Conservation (phyloP, 1,284 basidiomycete species). For the Anthracocystis setariae region DNA sequence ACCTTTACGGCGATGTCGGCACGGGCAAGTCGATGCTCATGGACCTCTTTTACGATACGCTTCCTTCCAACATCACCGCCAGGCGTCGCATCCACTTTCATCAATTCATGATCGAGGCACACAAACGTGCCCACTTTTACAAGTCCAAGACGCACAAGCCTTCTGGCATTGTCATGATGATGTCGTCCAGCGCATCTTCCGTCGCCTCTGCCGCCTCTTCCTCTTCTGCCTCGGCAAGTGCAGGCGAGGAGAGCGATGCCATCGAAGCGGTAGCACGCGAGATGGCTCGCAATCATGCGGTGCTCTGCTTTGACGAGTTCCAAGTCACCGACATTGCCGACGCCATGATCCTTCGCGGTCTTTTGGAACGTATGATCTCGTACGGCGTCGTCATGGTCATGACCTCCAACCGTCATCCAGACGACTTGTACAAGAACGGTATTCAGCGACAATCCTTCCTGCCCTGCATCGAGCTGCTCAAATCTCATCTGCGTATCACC, state of each 20-base stretch:
- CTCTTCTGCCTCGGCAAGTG: conserved; percentile 4
- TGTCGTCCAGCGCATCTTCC: conserved; percentile 25
- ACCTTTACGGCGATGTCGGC: conserved; percentile 96
- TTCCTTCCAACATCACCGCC: conserved; percentile 78
- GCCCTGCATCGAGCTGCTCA: conserved; percentile 93
- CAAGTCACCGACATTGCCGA: conserved; percentile 99
- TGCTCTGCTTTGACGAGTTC: conserved; percentile 98
- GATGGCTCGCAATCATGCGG: conserved; percentile 75
- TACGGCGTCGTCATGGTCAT: conserved; percentile 93
- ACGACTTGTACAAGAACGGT: conserved; percentile 98
- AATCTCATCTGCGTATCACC: conserved; percentile 83
- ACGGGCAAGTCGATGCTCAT: conserved; percentile 96
- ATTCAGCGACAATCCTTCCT: conserved; percentile 97
- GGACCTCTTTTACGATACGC: conserved; percentile 91
- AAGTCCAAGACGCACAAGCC: conserved; percentile 62
- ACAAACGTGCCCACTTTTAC: conserved; percentile 85
- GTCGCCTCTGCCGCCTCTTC: conserved; percentile 9
- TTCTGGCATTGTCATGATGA: conserved; percentile 64
- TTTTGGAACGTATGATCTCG: conserved; percentile 84
- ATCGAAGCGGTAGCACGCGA: conserved; percentile 89
- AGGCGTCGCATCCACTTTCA: conserved; percentile 90
- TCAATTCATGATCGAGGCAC: conserved; percentile 95
- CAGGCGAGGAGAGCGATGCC: conserved; percentile 75
- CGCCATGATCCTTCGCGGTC: conserved; percentile 93
- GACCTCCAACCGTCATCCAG: conserved; percentile 97